phyloP scores from a whole-genome alignment of 495 filamentous ascomycete genomes.

The Cercophora samala region DNA sequence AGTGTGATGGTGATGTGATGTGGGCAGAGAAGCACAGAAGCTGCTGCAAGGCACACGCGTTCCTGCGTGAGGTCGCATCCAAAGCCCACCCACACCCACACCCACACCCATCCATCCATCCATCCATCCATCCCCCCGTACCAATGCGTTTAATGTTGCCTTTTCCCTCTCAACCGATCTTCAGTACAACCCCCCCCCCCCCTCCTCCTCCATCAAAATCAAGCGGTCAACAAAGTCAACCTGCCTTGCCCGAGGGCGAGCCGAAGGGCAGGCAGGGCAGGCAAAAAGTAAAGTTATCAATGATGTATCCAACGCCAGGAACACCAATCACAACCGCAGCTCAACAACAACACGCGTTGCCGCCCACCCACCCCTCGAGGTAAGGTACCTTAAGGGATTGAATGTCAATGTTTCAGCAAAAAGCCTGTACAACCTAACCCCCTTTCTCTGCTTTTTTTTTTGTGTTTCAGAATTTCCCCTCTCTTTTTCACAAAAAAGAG shows the following conservation, averaged over 20 bases:
- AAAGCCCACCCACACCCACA: not conserved
- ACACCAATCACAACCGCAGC: conserved; percentile 21
- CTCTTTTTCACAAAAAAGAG: not conserved
- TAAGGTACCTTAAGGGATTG: too few species aligned
- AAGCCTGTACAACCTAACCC: not conserved
- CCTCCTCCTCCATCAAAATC: not conserved
- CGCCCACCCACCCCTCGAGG: too few species aligned
- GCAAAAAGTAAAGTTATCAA: too few species aligned
- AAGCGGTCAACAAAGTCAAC: not conserved
- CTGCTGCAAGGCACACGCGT: too few species aligned
- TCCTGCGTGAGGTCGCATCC: not conserved
- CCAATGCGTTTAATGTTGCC: not conserved
- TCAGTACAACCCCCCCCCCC: not conserved
- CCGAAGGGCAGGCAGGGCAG: too few species aligned
- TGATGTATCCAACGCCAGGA: conserved; percentile 14
- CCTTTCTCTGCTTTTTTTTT: not conserved
- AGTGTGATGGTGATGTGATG: not conserved
- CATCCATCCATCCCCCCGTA: not conserved
- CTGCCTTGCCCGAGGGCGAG: not conserved
- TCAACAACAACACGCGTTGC: not conserved
- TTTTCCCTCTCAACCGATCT: not conserved
- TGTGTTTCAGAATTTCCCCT: not conserved
- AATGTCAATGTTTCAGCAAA: not conserved
- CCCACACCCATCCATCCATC: too few species aligned
- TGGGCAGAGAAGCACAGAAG: not conserved